Base-by-base conservation (phyloP, 345 rosid genomes). In the Populus deltoides region DNA sequence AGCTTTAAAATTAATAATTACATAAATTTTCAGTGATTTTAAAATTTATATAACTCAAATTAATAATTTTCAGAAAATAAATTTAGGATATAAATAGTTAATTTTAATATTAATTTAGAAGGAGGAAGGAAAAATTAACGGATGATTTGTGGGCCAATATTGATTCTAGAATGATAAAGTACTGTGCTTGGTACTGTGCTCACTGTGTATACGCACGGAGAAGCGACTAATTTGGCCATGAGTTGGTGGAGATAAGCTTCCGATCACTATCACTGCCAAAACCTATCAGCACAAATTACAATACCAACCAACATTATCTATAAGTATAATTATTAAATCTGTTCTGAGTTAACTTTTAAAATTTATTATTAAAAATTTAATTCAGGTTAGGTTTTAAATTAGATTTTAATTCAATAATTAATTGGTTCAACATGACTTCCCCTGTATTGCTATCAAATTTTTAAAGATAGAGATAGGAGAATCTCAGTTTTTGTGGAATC, bases 1-100 rank as follows among this genome's bases (percentile, higher is more conserved):
- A 0, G 0, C 4, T 4, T 4, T 33, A 4, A 33, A 33, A 0
- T 4, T 33, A 33, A 33, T 5, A 4, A 33, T 4, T 0, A 33
- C 0, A 3, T 33, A 33, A 4, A 0, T 0, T 0, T 33, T 0
- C 0, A 33, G 0, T 33, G 0, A 5, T 5, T 33, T 0, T 33
- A 1, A 4, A 4, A 0, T 4, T 4, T 33, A 0, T 33, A 0
- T 0, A 0, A 33, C 4, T 33, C 0, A 33, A 33, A 33, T 0
- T 4, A 0, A 0, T 33, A 0, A 33, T 5, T 0, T 33, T 0
- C 4, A 4, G 0, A 0, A 3, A 33, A 0, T 0, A 33, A 33
- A 33, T 0, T 1, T 0, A 4, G 0, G 0, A 33, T 0, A 0
- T 33, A 4, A 33, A 5, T 0, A 4, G 5, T 33, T 31, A 33